These are phyloP conservation scores for Arabis alpina DNA, from an alignment of 345 rosid genomes.

Conservation along the genomic window DNA sequence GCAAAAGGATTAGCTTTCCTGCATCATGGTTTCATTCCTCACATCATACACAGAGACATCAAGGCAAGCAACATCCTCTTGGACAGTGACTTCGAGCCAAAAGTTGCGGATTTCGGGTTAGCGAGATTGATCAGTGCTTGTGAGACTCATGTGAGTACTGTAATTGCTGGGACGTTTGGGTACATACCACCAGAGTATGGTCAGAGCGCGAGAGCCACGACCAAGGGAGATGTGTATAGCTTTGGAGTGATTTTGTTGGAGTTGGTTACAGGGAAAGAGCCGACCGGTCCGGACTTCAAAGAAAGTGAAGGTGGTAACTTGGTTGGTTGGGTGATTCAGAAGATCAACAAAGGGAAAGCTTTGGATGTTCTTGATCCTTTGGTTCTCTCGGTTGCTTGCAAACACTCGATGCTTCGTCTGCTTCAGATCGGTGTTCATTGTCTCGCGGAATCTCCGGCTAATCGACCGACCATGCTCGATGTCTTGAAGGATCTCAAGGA, in stretches of 20 bases:
- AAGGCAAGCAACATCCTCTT: constrained; percentile 90
- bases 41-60: constrained; percentile 90
- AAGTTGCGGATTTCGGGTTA: constrained; percentile 88
- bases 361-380: constrained; percentile 71
- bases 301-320: constrained; percentile 92
- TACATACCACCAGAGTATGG: constrained; percentile 97
- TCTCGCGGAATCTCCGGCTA: constrained; percentile 69
- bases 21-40: constrained; percentile 86
- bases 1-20: constrained; percentile 85
- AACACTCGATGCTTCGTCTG: constrained; percentile 64
- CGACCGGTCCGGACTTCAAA: constrained; percentile 91
- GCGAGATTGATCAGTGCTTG: constrained; percentile 92
- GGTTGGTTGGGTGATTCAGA: constrained; percentile 84
- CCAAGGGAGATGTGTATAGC: constrained; percentile 89
- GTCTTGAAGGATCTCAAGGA: constrained; percentile 63
- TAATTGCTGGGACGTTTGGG: constrained; percentile 82
- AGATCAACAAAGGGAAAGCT: constrained; percentile 65
- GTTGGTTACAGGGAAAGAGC: constrained; percentile 87
- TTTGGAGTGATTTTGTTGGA: constrained; percentile 90
- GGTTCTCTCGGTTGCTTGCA: constrained; percentile 50
- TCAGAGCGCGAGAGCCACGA: constrained; percentile 79
- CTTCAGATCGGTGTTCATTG: constrained; percentile 70
- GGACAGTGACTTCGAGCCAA: constrained; percentile 74
- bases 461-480: constrained; percentile 75
- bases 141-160: constrained; percentile 90